These are phyloP conservation scores for Globisporangium rhizosaccharum DNA, from an alignment of 352 stramenopile species.

Conservation along the genomic window DNA sequence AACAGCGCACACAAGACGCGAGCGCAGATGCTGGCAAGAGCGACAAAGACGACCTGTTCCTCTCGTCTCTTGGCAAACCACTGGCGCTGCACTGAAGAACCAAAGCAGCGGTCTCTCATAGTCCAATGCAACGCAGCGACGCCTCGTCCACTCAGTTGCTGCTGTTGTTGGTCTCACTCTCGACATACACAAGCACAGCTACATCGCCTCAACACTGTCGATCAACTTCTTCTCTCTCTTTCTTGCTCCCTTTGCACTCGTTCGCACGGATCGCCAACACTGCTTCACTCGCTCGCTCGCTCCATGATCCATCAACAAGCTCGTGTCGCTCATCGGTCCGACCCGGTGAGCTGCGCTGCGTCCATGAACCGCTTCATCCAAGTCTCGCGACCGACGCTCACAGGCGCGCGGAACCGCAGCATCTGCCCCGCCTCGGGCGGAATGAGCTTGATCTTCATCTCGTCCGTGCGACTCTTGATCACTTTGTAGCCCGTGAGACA, in stretches of 20 bases:
- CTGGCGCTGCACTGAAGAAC: slow-evolving; percentile 9
- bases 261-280: background rate
- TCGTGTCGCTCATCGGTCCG: background rate
- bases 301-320: background rate
- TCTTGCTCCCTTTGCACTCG: no score
- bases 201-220: no score
- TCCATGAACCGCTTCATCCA: slow-evolving; percentile 79
- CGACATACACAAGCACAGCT: no score
- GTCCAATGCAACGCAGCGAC: no score
- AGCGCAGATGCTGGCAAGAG: background rate
- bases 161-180: no score
- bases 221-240: no score
- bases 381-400: slow-evolving; percentile 63
- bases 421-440: slow-evolving; percentile 58
- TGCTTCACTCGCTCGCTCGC: background rate
- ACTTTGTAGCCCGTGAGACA: slow-evolving; percentile 65
- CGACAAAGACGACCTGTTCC: slow-evolving; percentile 18
- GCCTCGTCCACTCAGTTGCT: no score
- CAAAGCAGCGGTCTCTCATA: no score
- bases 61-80: slow-evolving; percentile 30
- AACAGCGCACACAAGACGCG: background rate
- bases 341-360: slow-evolving; percentile 41
- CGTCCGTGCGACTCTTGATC: slow-evolving; percentile 64
- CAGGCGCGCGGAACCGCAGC: slow-evolving; percentile 66
- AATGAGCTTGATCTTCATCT: slow-evolving; percentile 79